These are phyloP conservation scores for Aspergillus caelatus DNA, from an alignment of 2,329 filamentous ascomycete species.

Conservation along the genomic window DNA sequence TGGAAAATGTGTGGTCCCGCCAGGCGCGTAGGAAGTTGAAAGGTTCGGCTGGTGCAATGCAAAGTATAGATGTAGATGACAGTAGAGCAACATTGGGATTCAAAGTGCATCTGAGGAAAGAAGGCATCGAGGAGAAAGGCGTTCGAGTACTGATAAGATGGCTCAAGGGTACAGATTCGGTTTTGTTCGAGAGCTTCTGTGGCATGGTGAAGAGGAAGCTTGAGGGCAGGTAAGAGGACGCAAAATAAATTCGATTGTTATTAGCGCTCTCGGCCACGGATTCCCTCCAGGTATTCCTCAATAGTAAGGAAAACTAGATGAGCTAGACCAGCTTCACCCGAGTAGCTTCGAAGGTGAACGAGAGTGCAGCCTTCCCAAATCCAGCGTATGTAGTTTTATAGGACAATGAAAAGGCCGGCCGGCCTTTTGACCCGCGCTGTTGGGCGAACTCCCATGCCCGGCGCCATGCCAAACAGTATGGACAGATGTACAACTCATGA, in stretches of 20 bases:
- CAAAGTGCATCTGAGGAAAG: slow-evolving; percentile 53
- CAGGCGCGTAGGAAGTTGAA: slow-evolving; percentile 66
- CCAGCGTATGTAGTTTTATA: no score
- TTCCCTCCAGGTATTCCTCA: background rate
- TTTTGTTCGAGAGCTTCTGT: slow-evolving; percentile 83
- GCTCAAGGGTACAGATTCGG: slow-evolving; percentile 73
- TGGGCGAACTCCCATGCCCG: background rate
- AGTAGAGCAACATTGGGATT: slow-evolving; percentile 60
- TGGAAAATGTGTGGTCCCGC: slow-evolving; percentile 76
- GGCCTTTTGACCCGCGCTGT: background rate
- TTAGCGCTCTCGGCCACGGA: background rate
- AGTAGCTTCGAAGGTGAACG: no score
- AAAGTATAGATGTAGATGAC: slow-evolving; percentile 37
- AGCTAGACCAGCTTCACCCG: no score
- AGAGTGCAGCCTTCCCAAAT: no score
- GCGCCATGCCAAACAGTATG: no score
- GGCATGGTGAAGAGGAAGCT: slow-evolving; percentile 70
- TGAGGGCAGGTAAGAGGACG: slow-evolving; percentile 24
- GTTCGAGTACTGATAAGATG: slow-evolving; percentile 64
- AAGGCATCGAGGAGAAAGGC: slow-evolving; percentile 36
- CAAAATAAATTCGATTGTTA: background rate
- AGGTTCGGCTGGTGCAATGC: slow-evolving; percentile 25
- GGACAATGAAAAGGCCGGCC: background rate
- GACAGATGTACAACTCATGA: background rate
- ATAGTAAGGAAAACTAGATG: no score